A percentile compares a stretch with the other conserved stretches of the same genome.
Conservation (phyloP, 345 rosid species). For the Dovyalis caffra region DNA sequence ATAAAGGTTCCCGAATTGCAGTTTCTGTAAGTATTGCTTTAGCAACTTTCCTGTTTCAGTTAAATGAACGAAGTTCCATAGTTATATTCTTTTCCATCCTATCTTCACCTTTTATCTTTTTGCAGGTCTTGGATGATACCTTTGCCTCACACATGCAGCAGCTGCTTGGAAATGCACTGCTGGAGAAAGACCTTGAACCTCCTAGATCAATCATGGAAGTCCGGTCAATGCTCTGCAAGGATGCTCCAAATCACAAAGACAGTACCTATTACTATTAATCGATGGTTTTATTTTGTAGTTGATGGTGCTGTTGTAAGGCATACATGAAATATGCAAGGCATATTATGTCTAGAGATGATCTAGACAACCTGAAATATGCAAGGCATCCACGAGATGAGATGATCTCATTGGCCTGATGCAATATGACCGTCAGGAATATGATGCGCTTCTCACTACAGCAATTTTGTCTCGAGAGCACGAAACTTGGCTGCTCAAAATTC, state of each 20-base stretch:
- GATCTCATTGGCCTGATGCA: conserved; percentile 15
- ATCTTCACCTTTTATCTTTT: neutral
- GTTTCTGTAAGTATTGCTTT: conserved; percentile 61
- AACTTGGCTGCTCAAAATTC: conserved; percentile 28
- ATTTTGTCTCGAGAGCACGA: conserved; percentile 24
- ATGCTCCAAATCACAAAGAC: conserved; percentile 64
- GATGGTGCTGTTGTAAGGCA: no score
- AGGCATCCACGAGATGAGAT: conserved; percentile 7
- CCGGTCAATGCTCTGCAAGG: conserved; percentile 89
- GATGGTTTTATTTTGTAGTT: neutral
- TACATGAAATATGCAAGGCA: no score
- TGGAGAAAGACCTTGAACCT: conserved; percentile 86
- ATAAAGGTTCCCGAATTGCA: conserved; percentile 82
- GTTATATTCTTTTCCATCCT: neutral
- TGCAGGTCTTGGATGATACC: conserved; percentile 88
- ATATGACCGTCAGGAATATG: neutral
- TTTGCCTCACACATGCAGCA: conserved; percentile 96
- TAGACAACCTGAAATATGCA: neutral
- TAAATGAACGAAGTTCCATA: neutral
- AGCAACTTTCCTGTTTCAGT: conserved; percentile 8
- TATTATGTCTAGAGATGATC: no score
- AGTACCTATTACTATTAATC: conserved; percentile 59
- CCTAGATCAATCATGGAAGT: conserved; percentile 93
- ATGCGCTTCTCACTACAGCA: neutral
- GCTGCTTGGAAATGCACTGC: conserved; percentile 78